Evolutionary conservation across 805 yeast species (phyloP), one percentile per base, ranked within the genome.

Genomic region (Clavispora carvajalis): DNA sequence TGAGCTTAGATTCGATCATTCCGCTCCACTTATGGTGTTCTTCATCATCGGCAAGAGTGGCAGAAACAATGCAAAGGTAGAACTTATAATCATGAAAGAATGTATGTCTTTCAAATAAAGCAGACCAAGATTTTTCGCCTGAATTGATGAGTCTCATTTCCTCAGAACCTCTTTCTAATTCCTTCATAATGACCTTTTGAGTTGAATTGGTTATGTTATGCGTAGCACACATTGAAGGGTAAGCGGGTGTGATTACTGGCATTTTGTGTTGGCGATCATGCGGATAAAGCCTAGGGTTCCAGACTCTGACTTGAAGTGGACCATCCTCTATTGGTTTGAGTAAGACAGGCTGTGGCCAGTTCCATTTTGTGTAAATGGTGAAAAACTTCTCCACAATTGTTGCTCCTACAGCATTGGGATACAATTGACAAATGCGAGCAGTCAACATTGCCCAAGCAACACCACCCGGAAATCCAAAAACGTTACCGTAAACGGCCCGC

Each of bases 401-500:
- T 0, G 98, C 87, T 46, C 96, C 82, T 10, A 89, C 95, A 0
- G 98, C 95, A 62, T 91, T 91, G 8, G 99, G 99, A 59, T 91
- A 93, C 37, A 93, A 66, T 60, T 93, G 99, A 62, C 99, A 93
- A 22, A 93, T 88, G 53, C 99, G 74, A 1, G 98, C 99, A n/a
- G 90, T 97, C 30, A 93, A 63, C 97, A 93, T 93, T 1, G 99
- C 99, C 99, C 99, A 93, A 1, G 99, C 99, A 36, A 93, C 99
- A 62, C 99, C 99, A 55, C 99, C 99, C 1, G 98, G 99, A 63
- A 91, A 93, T 0, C 99, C 99, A 74, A 84, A 87, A 34, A 93
- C 84, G 57, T 93, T 93, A 6, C 87, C 97, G 63, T 93, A 93
- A 12, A 93, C 78, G 0, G 96, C 98, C 37, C 98, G 74, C 54